Evolutionary conservation across 257 asterid genomes (phyloP), one percentile per base, ranked within the genome.

Genomic region (Solanum commersonii): DNA sequence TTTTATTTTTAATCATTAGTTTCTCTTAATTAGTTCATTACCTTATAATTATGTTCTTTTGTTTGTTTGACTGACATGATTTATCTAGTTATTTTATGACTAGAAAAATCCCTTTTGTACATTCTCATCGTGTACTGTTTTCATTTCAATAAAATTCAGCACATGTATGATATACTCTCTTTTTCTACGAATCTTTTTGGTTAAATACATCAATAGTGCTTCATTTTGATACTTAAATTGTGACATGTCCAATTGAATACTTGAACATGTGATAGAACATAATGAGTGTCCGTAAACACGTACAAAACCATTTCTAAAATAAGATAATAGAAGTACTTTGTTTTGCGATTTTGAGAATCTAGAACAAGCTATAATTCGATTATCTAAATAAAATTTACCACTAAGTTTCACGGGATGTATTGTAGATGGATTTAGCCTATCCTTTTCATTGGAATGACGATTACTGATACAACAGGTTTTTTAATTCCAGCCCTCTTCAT

Each of bases 31-130:
- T 88, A 4, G 23, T 68, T 81, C 40, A 37, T 82, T n/a, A 31
- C 33, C 52, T 29, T 37, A 42, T 83, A 31, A 82, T 83, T 31
- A 82, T 9, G 9, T 38, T 16, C 70, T 84, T 78, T 79, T 8
- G 5, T 33, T 56, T 87, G 83, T 84, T 63, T 87, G 63, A 35
- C 88, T 77, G 85, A 84, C 89, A 67, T 76, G 90, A 78, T 87
- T 84, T 71, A 63, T 83, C 87, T 29, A 0, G 82, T 78, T 89
- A 2, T 74, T 56, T 33, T 70, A 33, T 29, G 25, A 4, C 59
- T 13, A 84, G 87, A 71, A 52, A 88, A 86, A 83, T 23, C 79
- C 87, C 86, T 49, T 72, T 88, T 83, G 88, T 82, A 90, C 34
- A 37, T 59, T 84, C 25, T 1, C 35, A 52, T 46, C 42, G 11